These are phyloP conservation scores for Daldinia bambusicola DNA, from an alignment of 495 filamentous ascomycete genomes.

Conservation along the genomic window DNA sequence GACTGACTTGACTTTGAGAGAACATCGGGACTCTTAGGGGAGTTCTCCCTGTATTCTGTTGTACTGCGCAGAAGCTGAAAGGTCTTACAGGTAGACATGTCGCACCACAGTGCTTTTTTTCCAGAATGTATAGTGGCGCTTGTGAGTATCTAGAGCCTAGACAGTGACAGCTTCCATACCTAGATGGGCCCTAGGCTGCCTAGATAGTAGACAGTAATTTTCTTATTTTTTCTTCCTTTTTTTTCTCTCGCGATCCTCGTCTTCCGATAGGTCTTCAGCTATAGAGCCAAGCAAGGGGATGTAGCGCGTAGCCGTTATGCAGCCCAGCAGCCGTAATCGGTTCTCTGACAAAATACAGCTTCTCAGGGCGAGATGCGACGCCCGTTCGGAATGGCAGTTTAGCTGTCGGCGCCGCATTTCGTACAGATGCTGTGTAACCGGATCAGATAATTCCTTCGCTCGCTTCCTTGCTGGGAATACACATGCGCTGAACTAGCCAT, in stretches of 20 bases:
- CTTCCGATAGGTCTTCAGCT: conserved; percentile 39
- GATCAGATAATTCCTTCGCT: conserved; percentile 40
- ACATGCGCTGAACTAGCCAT: conserved; percentile 24
- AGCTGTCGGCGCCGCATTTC: conserved; percentile 34
- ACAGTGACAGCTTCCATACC: conserved; percentile 21
- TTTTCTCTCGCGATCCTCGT: conserved; percentile 3
- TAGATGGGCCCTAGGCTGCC: neutral
- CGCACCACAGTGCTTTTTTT: conserved; percentile 27
- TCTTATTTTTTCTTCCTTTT: neutral
- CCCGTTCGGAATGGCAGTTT: conserved; percentile 24
- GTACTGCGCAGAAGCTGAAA: conserved; percentile 31
- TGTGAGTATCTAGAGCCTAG: conserved; percentile 31
- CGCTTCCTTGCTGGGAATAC: conserved; percentile 14
- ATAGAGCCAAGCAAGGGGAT: conserved; percentile 30
- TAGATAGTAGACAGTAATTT: neutral
- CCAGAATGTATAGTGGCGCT: conserved; percentile 34
- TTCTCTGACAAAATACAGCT: conserved; percentile 23
- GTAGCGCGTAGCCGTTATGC: conserved; percentile 29
- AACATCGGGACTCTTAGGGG: neutral
- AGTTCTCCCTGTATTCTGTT: conserved; percentile 30
- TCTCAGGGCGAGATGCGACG: conserved; percentile 20
- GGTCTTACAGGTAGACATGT: conserved; percentile 22
- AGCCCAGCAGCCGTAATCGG: conserved; percentile 27
- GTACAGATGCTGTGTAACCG: conserved; percentile 38
- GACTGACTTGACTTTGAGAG: neutral